These are phyloP conservation scores for Xylariaceae sp. DNA, from an alignment of 2,329 filamentous ascomycete species.

Conservation along the genomic window DNA sequence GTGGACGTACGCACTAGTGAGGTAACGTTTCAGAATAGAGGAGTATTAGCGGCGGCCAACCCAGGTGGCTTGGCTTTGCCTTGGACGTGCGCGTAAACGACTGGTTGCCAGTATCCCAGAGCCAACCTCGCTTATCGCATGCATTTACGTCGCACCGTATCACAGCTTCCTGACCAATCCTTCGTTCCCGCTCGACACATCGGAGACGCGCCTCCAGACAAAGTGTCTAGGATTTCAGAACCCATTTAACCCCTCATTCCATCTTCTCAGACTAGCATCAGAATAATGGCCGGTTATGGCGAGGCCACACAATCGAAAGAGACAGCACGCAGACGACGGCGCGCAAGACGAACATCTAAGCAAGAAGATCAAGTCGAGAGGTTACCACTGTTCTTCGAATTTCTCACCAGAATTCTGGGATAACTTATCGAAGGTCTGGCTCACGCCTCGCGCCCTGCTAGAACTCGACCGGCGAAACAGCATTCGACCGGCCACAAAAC, in stretches of 20 bases:
- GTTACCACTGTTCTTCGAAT: not conserved
- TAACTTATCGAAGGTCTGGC: conserved; percentile 35
- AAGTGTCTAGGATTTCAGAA: conserved; percentile 2
- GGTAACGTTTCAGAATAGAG: no score
- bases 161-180: not conserved
- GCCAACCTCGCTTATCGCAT: no score
- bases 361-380: conserved; percentile 11
- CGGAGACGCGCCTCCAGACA: not conserved
- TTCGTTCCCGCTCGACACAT: not conserved
- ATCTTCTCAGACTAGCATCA: not conserved
- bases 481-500: not conserved
- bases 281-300: conserved; percentile 12
- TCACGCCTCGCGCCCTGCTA: conserved; percentile 35
- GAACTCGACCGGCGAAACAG: conserved; percentile 38
- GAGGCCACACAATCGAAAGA: conserved; percentile 9
- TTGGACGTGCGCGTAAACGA: no score
- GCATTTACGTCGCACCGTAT: no score
- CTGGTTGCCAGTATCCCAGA: no score
- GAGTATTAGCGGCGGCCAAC: no score
- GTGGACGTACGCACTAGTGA: no score
- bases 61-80: no score
- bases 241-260: conserved; percentile 6
- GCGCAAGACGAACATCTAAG: not conserved
- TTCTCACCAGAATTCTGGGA: conserved; percentile 36
- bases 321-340: not conserved